A percentile compares a stretch with the other conserved stretches of the same genome.
Conservation (phyloP, 257 asterid species). For the Anisodus tanguticus region DNA sequence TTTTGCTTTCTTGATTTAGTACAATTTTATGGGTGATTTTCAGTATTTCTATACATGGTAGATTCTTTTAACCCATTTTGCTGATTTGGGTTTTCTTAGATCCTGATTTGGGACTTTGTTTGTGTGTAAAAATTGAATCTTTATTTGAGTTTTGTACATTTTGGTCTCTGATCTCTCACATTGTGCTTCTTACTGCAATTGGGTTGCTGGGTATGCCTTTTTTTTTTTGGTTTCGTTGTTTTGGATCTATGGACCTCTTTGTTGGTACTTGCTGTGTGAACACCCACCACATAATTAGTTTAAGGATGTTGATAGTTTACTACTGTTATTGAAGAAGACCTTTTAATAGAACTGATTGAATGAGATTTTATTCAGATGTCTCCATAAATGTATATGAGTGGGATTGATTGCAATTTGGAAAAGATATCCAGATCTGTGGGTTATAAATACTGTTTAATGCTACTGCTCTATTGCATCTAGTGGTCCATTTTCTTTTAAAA, state of each 20-base stretch:
- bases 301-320: background rate
- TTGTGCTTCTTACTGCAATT: background rate
- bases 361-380: background rate
- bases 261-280: slow-evolving; percentile 3
- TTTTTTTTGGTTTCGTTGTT: background rate
- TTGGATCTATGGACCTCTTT: background rate
- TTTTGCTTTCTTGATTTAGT: background rate
- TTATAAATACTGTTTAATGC: background rate
- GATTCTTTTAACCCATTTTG: background rate
- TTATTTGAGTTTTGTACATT: background rate
- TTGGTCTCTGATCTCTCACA: background rate
- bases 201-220: background rate
- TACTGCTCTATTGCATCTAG: background rate
- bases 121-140: background rate
- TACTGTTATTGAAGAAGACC: background rate
- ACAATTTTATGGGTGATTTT: background rate
- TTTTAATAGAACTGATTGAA: background rate
- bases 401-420: background rate
- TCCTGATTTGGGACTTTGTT: background rate
- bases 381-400: too few relatives aligned
- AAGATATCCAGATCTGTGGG: background rate
- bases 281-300: background rate
- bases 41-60: background rate
- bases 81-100: background rate
- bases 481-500: background rate